Conservation (phyloP, 129 eudicot genomes). For the Gnaphalium uliginosum region DNA sequence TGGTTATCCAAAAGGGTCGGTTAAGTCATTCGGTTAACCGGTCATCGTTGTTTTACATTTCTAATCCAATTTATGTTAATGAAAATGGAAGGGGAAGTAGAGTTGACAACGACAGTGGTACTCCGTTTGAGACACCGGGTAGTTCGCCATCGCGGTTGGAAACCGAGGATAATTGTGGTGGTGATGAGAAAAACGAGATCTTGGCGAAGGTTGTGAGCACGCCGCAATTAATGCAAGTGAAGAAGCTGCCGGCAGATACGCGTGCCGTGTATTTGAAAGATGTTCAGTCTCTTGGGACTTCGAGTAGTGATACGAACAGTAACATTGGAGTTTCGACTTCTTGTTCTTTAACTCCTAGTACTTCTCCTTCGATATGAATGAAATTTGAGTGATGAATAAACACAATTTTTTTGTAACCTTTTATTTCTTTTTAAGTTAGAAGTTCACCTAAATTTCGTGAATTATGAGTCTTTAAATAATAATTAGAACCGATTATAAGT, state of each 20-base stretch:
- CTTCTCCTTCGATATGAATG: constrained; percentile 74
- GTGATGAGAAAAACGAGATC: constrained; percentile 19
- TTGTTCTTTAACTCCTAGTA: constrained; percentile 50
- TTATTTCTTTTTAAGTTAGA: neutral
- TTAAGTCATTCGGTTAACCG: constrained; percentile 27
- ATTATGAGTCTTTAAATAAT: too few species aligned
- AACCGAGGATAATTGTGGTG: constrained; percentile 36
- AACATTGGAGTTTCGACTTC: constrained; percentile 53
- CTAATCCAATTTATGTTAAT: constrained; percentile 67
- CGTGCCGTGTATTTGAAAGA: constrained; percentile 47
- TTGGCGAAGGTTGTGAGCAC: constrained; percentile 31
- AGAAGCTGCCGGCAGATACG: constrained; percentile 53
- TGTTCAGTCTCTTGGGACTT: constrained; percentile 44
- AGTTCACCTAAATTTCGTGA: neutral
- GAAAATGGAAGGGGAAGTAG: constrained; percentile 18
- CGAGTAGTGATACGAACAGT: constrained; percentile 57
- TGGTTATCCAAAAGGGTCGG: constrained; percentile 23
- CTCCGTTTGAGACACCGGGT: constrained; percentile 80
- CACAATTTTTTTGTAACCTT: neutral
- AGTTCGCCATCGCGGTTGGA: constrained; percentile 72
- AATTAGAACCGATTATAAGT: too few species aligned
- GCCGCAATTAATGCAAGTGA: constrained; percentile 56
- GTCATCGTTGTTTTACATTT: constrained; percentile 56
- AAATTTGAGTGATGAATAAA: neutral
- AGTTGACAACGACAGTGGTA: constrained; percentile 31